These are phyloP conservation scores for Myriosclerotinia duriaeana DNA, from an alignment of 2,329 filamentous ascomycete species.

Conservation along the genomic window DNA sequence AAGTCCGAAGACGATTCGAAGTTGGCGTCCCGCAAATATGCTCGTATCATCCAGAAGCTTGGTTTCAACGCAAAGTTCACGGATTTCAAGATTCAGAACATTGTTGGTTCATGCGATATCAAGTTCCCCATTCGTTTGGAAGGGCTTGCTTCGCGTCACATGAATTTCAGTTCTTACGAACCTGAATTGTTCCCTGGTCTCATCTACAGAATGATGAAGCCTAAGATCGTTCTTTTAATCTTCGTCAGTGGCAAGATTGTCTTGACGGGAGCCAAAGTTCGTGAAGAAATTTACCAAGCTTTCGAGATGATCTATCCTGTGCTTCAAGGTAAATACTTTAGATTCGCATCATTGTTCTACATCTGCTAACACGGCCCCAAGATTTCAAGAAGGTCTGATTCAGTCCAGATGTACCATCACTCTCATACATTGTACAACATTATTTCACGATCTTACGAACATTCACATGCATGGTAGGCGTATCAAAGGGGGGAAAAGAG, in stretches of 20 bases:
- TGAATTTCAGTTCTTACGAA: constrained; percentile 99
- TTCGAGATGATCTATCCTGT: constrained; percentile 98
- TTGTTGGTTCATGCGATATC: constrained; percentile 97
- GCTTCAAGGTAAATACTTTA: constrained; percentile 65
- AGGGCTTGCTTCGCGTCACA: constrained; percentile 92
- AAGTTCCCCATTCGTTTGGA: constrained; percentile 98
- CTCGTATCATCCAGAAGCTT: constrained; percentile 98
- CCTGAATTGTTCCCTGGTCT: constrained; percentile 98
- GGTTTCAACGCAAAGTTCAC: constrained; percentile 99
- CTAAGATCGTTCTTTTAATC: constrained; percentile 96
- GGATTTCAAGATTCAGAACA: constrained; percentile 99
- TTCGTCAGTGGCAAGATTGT: constrained; percentile 99
- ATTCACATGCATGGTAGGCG: constrained; percentile 40
- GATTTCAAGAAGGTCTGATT: constrained; percentile 43
- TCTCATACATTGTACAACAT: constrained; percentile 19
- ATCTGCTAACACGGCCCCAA: constrained; percentile 31
- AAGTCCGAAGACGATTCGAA: constrained; percentile 98
- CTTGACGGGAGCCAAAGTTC: constrained; percentile 93
- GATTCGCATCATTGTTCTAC: not conserved
- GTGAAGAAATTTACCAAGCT: constrained; percentile 96
- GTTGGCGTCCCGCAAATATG: constrained; percentile 94
- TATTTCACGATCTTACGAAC: constrained; percentile 40
- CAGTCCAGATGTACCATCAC: constrained; percentile 14
- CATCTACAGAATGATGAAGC: constrained; percentile 99
- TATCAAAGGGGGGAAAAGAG: constrained; percentile 32